These are phyloP conservation scores for Lonicera japonica DNA, from an alignment of 129 eudicot species.

Conservation along the genomic window DNA sequence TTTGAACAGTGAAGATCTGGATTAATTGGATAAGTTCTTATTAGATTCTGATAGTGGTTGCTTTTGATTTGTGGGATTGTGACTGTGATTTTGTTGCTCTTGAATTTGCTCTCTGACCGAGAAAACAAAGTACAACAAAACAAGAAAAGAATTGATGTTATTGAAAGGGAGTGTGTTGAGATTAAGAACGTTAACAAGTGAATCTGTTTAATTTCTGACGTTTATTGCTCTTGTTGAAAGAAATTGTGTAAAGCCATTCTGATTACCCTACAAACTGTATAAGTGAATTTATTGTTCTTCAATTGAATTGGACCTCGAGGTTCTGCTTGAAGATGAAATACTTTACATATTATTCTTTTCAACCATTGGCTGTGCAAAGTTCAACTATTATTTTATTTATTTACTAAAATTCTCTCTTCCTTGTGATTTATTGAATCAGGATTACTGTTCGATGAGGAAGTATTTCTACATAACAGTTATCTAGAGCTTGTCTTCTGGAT, in stretches of 20 bases:
- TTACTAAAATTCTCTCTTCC: not conserved
- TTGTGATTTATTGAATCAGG: conserved; percentile 37
- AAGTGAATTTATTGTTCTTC: not conserved
- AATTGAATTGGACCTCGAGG: too few species aligned
- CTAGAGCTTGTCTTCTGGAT: not conserved
- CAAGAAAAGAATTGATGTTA: not conserved
- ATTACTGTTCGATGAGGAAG: not conserved
- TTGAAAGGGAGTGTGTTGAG: not conserved
- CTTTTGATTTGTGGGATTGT: not conserved
- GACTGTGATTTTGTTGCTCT: not conserved
- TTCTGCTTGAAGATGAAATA: not conserved
- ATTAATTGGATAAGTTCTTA: too few species aligned
- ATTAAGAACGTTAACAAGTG: not conserved
- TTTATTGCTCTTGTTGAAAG: not conserved
- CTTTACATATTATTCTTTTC: not conserved
- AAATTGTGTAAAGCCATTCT: not conserved
- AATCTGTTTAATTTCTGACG: too few species aligned
- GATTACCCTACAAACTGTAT: not conserved
- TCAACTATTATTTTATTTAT: not conserved
- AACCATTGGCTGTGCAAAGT: not conserved
- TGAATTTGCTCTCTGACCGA: not conserved
- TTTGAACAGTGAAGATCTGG: conserved; percentile 7
- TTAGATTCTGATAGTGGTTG: not conserved
- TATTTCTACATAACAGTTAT: not conserved
- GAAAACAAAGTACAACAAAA: too few species aligned